These are phyloP conservation scores for Zygosaccharomyces siamensis DNA, from an alignment of 805 yeast species.

Conservation along the genomic window DNA sequence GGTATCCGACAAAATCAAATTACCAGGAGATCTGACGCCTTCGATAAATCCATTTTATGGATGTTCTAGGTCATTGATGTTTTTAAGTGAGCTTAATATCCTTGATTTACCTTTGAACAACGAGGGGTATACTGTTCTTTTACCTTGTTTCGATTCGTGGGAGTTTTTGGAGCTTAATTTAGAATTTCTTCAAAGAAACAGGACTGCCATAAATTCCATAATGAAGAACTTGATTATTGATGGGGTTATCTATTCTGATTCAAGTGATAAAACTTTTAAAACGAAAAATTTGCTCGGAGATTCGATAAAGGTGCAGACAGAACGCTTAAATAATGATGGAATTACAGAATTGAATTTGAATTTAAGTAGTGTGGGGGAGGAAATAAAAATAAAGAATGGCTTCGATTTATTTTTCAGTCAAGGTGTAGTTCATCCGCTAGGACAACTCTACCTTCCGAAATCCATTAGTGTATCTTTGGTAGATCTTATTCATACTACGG, in stretches of 20 bases:
- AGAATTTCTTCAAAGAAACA: conserved; percentile 52
- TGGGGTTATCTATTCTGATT: conserved; percentile 64
- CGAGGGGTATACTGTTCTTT: conserved; percentile 65
- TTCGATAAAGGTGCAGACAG: conserved; percentile 17
- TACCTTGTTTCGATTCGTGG: conserved; percentile 81
- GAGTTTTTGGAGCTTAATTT: conserved; percentile 52
- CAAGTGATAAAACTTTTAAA: conserved; percentile 30
- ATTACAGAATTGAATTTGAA: conserved; percentile 8
- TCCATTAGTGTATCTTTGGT: conserved; percentile 46
- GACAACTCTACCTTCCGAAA: conserved; percentile 52
- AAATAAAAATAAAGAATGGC: conserved; percentile 32
- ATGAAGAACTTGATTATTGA: conserved; percentile 58
- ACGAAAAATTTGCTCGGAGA: conserved; percentile 34
- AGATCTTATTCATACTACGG: conserved; percentile 55
- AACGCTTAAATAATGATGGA: conserved; percentile 9
- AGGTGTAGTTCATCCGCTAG: conserved; percentile 78
- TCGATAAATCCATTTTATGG: conserved; percentile 59
- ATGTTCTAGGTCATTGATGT: conserved; percentile 61
- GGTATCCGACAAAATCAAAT: conserved; percentile 51
- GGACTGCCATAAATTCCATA: conserved; percentile 45
- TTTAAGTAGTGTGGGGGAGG: conserved; percentile 21
- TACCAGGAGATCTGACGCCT: conserved; percentile 61
- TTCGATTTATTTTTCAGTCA: conserved; percentile 71
- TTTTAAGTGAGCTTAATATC: conserved; percentile 49
- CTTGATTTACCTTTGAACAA: conserved; percentile 49